phyloP scores from a whole-genome alignment of 2,329 filamentous ascomycete genomes.

The Fusarium udum region DNA sequence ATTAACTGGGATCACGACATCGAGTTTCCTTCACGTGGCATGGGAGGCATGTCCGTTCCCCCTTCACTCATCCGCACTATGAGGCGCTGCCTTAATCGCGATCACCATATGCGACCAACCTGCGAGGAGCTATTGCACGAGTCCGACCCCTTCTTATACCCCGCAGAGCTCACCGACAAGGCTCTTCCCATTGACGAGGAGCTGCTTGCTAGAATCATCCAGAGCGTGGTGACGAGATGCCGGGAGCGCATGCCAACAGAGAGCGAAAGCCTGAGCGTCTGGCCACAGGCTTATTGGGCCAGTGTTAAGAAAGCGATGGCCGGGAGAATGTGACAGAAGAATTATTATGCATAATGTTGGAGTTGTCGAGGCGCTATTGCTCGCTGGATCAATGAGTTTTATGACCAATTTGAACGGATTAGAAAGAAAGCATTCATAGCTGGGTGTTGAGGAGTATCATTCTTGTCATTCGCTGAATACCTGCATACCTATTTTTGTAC shows the following conservation, averaged over 20 bases:
- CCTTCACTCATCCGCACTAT: slow-evolving; percentile 68
- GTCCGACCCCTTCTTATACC: slow-evolving; percentile 71
- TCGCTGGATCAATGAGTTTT: slow-evolving; percentile 35
- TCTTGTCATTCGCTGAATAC: slow-evolving; percentile 40
- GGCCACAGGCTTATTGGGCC: slow-evolving; percentile 70
- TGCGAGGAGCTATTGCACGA: slow-evolving; percentile 69
- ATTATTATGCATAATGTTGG: slow-evolving; percentile 20
- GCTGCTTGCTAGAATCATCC: slow-evolving; percentile 68
- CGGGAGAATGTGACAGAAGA: slow-evolving; percentile 41
- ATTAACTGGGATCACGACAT: slow-evolving; percentile 80
- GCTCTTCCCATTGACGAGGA: slow-evolving; percentile 70
- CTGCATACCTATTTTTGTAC: slow-evolving; percentile 36
- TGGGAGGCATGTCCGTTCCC: slow-evolving; percentile 72
- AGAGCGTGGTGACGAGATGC: slow-evolving; percentile 69
- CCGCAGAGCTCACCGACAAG: slow-evolving; percentile 63
- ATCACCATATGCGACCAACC: slow-evolving; percentile 70
- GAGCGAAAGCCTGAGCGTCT: slow-evolving; percentile 62
- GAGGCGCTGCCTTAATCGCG: slow-evolving; percentile 69
- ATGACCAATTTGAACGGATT: slow-evolving; percentile 39
- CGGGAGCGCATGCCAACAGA: slow-evolving; percentile 68
- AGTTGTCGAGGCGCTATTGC: slow-evolving; percentile 21
- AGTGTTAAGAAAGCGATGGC: slow-evolving; percentile 64
- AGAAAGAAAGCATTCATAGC: slow-evolving; percentile 42
- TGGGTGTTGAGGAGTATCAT: slow-evolving; percentile 47
- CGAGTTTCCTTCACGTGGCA: slow-evolving; percentile 74